phyloP scores from a whole-genome alignment of 768 basidiomycete species.

The Boletus coccyginus region DNA sequence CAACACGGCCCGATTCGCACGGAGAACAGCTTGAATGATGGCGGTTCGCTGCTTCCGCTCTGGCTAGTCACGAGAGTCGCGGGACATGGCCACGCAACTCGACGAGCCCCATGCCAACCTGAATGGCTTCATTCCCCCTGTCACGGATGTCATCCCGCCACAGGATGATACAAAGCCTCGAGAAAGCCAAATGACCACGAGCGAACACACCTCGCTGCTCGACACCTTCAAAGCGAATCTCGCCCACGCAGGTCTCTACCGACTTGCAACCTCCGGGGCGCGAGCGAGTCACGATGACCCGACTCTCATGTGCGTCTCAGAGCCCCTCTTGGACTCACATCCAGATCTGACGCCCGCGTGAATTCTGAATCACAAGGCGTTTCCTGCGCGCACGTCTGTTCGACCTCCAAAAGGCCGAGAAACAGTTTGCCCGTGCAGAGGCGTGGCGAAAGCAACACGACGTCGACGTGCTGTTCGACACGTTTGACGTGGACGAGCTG shows the following conservation, averaged over 20 bases:
- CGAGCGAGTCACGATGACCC: slow-evolving; percentile 60
- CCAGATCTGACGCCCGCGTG: not conserved
- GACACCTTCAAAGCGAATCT: slow-evolving; percentile 53
- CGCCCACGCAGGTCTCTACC: slow-evolving; percentile 50
- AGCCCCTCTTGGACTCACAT: no score
- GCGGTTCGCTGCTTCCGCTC: no score
- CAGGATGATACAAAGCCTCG: not conserved
- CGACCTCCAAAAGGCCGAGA: slow-evolving; percentile 57
- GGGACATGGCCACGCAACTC: slow-evolving; percentile 6
- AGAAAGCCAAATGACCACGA: not conserved
- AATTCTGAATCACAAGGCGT: slow-evolving; percentile 46
- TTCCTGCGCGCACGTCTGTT: slow-evolving; percentile 81
- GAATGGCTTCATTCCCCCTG: not conserved
- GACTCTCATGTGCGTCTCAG: slow-evolving; percentile 55
- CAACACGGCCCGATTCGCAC: no score
- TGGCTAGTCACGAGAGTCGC: not conserved
- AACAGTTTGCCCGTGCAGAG: slow-evolving; percentile 67
- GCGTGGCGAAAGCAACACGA: slow-evolving; percentile 64
- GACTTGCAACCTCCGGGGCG: slow-evolving; percentile 28
- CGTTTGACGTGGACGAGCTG: slow-evolving; percentile 59
- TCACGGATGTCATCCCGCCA: not conserved
- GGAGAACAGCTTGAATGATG: no score
- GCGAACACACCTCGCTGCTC: slow-evolving; percentile 25
- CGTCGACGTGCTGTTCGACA: slow-evolving; percentile 60
- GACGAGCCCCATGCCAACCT: not conserved